Evolutionary conservation across 2,329 filamentous ascomycete genomes (phyloP).

Genomic region (Fusarium sulawesiense): DNA sequence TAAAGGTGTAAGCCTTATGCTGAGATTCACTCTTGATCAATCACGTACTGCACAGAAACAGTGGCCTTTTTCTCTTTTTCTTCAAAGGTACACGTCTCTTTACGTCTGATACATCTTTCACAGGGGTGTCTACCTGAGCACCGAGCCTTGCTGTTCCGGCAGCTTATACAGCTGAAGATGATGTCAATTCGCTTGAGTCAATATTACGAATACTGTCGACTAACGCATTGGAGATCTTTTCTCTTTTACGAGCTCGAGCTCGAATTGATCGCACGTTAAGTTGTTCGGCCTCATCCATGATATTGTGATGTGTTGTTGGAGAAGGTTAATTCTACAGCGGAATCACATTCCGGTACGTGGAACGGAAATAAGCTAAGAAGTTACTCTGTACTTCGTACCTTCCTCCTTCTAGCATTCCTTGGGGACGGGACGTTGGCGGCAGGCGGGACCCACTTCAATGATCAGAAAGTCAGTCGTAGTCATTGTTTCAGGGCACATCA

Average conservation of each 20-base stretch:
- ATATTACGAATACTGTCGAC: not conserved
- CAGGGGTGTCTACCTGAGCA: constrained; percentile 35
- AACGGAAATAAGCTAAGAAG: constrained; percentile 2
- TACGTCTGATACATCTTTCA: constrained; percentile 31
- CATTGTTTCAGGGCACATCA: not conserved
- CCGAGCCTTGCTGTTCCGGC: constrained; percentile 36
- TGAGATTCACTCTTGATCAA: not conserved
- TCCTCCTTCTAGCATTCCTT: not conserved
- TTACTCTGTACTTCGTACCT: not conserved
- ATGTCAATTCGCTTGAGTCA: not conserved
- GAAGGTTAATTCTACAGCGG: not conserved
- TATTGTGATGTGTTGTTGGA: not conserved
- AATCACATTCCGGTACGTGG: not conserved
- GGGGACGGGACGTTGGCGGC: not conserved
- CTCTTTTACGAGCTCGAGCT: constrained; percentile 5
- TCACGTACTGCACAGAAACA: constrained; percentile 27
- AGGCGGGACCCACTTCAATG: not conserved
- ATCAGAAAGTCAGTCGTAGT: not conserved
- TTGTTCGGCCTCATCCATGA: constrained; percentile 9
- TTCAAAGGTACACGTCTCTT: constrained; percentile 31
- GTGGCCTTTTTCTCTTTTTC: constrained; percentile 37
- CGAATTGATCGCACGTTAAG: not conserved
- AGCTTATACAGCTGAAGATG: constrained; percentile 25
- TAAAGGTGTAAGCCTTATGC: not conserved
- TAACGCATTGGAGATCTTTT: constrained; percentile 28